Conservation (phyloP, 352 stramenopile genomes). For the Phytophthora colocasiae region DNA sequence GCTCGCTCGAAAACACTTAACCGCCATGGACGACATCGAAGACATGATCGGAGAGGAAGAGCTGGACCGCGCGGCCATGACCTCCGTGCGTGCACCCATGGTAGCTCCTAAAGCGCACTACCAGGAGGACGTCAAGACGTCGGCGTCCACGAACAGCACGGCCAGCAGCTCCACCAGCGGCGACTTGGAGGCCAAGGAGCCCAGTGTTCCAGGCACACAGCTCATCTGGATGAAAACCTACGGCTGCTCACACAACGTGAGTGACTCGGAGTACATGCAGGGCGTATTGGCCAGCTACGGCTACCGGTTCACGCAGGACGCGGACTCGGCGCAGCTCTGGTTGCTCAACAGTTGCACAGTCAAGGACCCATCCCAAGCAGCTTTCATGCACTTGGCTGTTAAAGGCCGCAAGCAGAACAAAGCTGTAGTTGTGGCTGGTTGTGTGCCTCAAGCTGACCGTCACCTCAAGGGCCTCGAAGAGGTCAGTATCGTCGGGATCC, state of each 20-base stretch:
- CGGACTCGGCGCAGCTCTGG: slow-evolving; percentile 87
- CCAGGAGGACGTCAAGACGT: slow-evolving; percentile 14
- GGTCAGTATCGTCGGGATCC: slow-evolving; percentile 90
- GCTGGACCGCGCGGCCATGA: slow-evolving; percentile 57
- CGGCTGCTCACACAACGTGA: slow-evolving; percentile 94
- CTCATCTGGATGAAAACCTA: slow-evolving; percentile 92
- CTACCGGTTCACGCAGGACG: slow-evolving; percentile 84
- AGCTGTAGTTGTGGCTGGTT: slow-evolving; percentile 91
- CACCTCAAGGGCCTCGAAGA: slow-evolving; percentile 83
- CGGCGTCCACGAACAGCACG: slow-evolving; percentile 27
- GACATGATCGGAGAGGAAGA: slow-evolving; percentile 83
- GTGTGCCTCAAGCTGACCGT: slow-evolving; percentile 91
- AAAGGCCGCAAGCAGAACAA: slow-evolving; percentile 85
- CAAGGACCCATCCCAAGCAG: slow-evolving; percentile 92
- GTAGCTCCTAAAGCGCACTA: slow-evolving; percentile 66
- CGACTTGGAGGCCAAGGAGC: slow-evolving; percentile 18
- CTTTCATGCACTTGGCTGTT: slow-evolving; percentile 90
- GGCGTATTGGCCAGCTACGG: slow-evolving; percentile 91
- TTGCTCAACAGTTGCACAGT: slow-evolving; percentile 95
- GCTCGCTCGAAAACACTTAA: neutral
- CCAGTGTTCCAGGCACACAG: slow-evolving; percentile 68
- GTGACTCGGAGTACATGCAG: slow-evolving; percentile 95
- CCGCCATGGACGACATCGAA: slow-evolving; percentile 78
- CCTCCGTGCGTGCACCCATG: slow-evolving; percentile 56
- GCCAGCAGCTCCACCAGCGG: slow-evolving; percentile 28